phyloP scores from a whole-genome alignment of 805 yeast species.

The Scheffersomyces lignosus region DNA sequence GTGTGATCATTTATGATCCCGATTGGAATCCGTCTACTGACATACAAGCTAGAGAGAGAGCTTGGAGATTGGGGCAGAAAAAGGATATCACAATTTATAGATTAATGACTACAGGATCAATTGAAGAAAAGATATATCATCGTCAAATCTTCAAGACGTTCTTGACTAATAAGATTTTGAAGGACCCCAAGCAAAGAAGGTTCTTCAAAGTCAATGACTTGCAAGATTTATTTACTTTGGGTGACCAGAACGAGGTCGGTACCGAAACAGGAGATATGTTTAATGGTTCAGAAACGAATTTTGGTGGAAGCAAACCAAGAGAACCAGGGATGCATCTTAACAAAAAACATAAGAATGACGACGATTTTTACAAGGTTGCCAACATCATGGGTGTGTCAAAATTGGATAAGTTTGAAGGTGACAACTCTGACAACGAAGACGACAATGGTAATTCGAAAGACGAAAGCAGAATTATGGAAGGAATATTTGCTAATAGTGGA shows the following conservation, averaged over 20 bases:
- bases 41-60: slow-evolving; percentile 93
- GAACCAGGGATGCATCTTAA: slow-evolving; percentile 28
- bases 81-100: slow-evolving; percentile 88
- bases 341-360: slow-evolving; percentile 45
- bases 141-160: slow-evolving; percentile 96
- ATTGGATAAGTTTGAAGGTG: slow-evolving; percentile 62
- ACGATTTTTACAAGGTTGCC: slow-evolving; percentile 67
- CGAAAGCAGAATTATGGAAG: slow-evolving; percentile 63
- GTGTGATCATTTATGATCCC: slow-evolving; percentile 93
- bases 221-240: slow-evolving; percentile 84
- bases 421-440: slow-evolving; percentile 42
- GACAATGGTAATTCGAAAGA: slow-evolving; percentile 8
- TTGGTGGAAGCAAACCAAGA: slow-evolving; percentile 32
- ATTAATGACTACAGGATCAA: slow-evolving; percentile 90
- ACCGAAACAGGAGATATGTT: slow-evolving; percentile 71
- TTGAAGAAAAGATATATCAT: slow-evolving; percentile 95
- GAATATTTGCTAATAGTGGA: slow-evolving; percentile 67
- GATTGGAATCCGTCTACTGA: slow-evolving; percentile 99
- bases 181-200: slow-evolving; percentile 92
- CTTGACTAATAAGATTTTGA: slow-evolving; percentile 86
- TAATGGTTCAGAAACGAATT: slow-evolving; percentile 44
- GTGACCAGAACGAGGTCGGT: slow-evolving; percentile 66
- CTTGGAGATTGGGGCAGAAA: slow-evolving; percentile 96
- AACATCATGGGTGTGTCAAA: slow-evolving; percentile 71
- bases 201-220: slow-evolving; percentile 91